A percentile compares a stretch with the other conserved stretches of the same genome.
phyloP scores from a whole-genome alignment of 768 basidiomycete species.

The Agaricus subrufescens region DNA sequence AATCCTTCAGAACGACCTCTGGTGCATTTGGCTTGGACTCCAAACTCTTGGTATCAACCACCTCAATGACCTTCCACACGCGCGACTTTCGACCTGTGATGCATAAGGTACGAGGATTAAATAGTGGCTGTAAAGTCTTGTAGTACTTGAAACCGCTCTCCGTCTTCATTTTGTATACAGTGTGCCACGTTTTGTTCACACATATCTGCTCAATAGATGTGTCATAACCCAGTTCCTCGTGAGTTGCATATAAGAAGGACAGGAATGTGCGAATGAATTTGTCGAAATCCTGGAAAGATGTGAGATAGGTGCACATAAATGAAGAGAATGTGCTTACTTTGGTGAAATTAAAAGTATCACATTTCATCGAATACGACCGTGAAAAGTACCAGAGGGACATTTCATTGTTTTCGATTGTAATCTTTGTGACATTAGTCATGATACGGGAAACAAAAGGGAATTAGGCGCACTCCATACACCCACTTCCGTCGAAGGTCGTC shows the following conservation, averaged over 20 bases:
- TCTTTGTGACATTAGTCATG: background rate
- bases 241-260: conserved; percentile 2
- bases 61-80: conserved; percentile 11
- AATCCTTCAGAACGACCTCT: background rate
- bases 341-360: background rate
- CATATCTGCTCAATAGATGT: background rate
- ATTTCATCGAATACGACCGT: conserved; percentile 8
- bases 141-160: background rate
- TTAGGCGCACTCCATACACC: background rate
- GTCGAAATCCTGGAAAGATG: background rate
- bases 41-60: background rate
- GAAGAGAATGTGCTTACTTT: background rate
- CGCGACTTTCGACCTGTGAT: conserved; percentile 12
- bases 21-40: background rate
- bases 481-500: background rate
- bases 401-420: conserved; percentile 3
- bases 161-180: background rate
- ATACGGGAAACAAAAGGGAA: no score
- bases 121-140: background rate
- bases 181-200: background rate
- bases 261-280: conserved; percentile 4
- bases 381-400: conserved; percentile 11
- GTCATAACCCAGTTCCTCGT: conserved; percentile 8
- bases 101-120: background rate
- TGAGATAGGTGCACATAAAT: background rate